A percentile compares a stretch with the other conserved stretches of the same genome.
These are phyloP conservation scores for Aspergillus conjunctus DNA, from an alignment of 495 filamentous ascomycete genomes.

Conservation along the genomic window DNA sequence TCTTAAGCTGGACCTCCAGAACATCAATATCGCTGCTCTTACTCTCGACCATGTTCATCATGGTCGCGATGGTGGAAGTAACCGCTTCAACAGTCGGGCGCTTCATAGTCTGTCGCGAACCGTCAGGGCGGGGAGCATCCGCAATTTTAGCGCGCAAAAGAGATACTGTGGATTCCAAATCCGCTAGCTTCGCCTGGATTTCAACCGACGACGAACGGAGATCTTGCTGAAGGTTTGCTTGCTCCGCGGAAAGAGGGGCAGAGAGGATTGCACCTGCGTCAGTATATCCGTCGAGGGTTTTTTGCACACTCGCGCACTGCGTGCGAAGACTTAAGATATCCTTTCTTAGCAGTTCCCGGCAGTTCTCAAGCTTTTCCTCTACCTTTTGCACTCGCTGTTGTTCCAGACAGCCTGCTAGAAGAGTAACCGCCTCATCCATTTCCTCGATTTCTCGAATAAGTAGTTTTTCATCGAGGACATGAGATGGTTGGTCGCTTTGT, in stretches of 20 bases:
- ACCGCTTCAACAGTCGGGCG: conserved; percentile 92
- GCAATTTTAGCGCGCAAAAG: conserved; percentile 80
- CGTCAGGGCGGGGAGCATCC: conserved; percentile 41
- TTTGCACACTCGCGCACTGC: conserved; percentile 73
- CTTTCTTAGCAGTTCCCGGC: conserved; percentile 59
- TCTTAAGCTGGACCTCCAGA: conserved; percentile 80
- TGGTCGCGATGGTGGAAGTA: conserved; percentile 83
- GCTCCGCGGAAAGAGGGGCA: conserved; percentile 79
- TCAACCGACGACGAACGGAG: conserved; percentile 68
- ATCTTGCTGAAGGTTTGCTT: conserved; percentile 78
- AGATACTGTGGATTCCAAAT: conserved; percentile 79
- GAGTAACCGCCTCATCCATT: conserved; percentile 58
- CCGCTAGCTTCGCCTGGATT: conserved; percentile 70
- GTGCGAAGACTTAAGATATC: conserved; percentile 67
- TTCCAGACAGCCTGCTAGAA: conserved; percentile 61
- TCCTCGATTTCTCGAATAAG: conserved; percentile 69
- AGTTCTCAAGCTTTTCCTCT: conserved; percentile 60
- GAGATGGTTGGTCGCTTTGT: conserved; percentile 44
- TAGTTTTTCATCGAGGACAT: conserved; percentile 62
- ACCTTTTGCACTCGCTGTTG: conserved; percentile 65
- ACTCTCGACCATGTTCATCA: conserved; percentile 89
- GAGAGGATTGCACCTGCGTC: conserved; percentile 59
- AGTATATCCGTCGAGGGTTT: conserved; percentile 68
- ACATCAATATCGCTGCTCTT: conserved; percentile 86
- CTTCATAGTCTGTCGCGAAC: conserved; percentile 30